phyloP scores from a whole-genome alignment of 345 rosid genomes.

The Aquilaria malaccensis region DNA sequence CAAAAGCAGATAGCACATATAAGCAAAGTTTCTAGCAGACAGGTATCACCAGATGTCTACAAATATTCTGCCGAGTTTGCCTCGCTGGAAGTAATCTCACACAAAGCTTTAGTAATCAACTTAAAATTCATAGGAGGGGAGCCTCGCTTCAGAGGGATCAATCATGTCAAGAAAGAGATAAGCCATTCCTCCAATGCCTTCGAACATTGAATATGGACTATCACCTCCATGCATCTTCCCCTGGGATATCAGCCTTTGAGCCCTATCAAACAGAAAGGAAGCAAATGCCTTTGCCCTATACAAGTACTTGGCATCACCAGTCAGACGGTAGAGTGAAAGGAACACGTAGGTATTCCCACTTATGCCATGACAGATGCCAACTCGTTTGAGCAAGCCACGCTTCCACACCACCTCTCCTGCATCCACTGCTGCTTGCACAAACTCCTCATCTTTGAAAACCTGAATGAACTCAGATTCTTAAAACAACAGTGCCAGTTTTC shows the following conservation, averaged over 20 bases:
- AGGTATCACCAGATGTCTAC: background rate
- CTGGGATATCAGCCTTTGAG: conserved; percentile 36
- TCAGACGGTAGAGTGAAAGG: conserved; percentile 45
- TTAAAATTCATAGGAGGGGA: conserved; percentile 58
- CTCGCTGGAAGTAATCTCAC: background rate
- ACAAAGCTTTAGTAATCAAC: background rate
- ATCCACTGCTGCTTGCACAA: conserved; percentile 54
- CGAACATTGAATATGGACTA: conserved; percentile 49
- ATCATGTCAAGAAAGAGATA: conserved; percentile 48
- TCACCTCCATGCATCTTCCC: conserved; percentile 68
- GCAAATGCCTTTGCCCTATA: conserved; percentile 58
- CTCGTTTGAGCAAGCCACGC: conserved; percentile 61
- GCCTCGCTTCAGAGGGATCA: conserved; percentile 43
- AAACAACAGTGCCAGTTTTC: no score
- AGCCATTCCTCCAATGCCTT: conserved; percentile 65
- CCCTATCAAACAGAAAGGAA: conserved; percentile 54
- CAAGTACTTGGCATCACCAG: conserved; percentile 39
- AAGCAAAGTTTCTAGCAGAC: background rate
- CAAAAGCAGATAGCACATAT: background rate
- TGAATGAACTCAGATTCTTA: conserved; percentile 5
- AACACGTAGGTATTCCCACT: conserved; percentile 58
- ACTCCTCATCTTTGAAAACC: conserved; percentile 54
- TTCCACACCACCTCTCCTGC: conserved; percentile 64
- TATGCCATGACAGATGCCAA: conserved; percentile 70
- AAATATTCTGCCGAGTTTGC: background rate